phyloP scores from a whole-genome alignment of 1,284 basidiomycete genomes.

The Apiotrichum gamsii region DNA sequence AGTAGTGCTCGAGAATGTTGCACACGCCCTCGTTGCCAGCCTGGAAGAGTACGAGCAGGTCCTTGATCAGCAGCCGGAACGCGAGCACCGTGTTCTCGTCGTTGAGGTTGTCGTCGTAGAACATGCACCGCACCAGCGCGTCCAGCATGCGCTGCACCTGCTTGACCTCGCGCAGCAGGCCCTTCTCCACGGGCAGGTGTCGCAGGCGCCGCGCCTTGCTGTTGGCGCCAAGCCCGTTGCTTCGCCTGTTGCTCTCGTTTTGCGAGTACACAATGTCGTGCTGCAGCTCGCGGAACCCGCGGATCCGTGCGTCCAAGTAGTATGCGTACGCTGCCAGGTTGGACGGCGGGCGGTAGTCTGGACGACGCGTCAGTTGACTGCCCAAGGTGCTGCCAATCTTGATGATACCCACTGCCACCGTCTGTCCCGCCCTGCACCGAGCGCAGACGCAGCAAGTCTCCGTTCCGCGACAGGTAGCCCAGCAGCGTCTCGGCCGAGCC shows the following conservation, averaged over 20 bases:
- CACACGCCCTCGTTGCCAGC: slow-evolving; percentile 97
- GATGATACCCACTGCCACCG: slow-evolving; percentile 2
- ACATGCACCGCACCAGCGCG: slow-evolving; percentile 71
- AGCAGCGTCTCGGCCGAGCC: slow-evolving; percentile 89
- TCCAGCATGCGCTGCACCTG: slow-evolving; percentile 86
- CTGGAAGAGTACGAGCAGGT: slow-evolving; percentile 90
- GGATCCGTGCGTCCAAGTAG: slow-evolving; percentile 85
- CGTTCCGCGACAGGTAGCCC: slow-evolving; percentile 66
- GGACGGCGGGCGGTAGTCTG: slow-evolving; percentile 76
- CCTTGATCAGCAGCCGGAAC: slow-evolving; percentile 92
- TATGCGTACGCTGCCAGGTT: slow-evolving; percentile 80
- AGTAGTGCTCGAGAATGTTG: slow-evolving; percentile 95
- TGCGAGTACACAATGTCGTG: slow-evolving; percentile 90
- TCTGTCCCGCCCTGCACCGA: slow-evolving; percentile 62
- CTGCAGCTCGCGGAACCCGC: slow-evolving; percentile 81
- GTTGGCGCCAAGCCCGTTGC: slow-evolving; percentile 39
- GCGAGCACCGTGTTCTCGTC: slow-evolving; percentile 88
- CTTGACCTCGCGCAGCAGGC: slow-evolving; percentile 84
- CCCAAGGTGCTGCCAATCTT: not conserved
- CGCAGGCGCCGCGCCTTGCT: slow-evolving; percentile 63
- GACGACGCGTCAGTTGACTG: not conserved
- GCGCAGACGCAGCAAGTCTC: slow-evolving; percentile 70
- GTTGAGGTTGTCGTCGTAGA: slow-evolving; percentile 87
- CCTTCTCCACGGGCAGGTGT: slow-evolving; percentile 91
- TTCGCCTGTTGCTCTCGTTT: slow-evolving; percentile 72